Conservation (phyloP, 2,329 filamentous ascomycete species). For the Fusarium sp. region DNA sequence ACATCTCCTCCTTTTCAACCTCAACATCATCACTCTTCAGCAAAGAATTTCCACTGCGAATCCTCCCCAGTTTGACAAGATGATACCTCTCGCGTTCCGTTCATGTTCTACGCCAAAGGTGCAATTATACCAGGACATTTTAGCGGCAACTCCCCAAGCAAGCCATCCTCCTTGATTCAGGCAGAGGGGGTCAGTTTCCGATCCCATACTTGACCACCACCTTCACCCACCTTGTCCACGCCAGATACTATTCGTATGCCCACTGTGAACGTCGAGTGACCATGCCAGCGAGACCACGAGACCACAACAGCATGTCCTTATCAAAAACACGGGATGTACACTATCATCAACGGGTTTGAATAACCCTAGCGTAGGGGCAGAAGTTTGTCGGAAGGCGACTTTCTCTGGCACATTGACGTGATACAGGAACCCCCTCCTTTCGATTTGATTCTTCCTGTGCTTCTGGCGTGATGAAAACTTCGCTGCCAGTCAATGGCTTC, state of each 20-base stretch:
- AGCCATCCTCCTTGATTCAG: neutral
- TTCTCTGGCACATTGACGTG: constrained; percentile 5
- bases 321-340: neutral
- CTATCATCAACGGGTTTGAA: constrained; percentile 3
- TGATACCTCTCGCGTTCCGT: neutral
- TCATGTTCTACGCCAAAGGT: neutral
- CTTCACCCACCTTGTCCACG: neutral
- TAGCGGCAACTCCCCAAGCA: neutral
- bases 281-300: neutral
- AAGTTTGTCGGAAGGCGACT: neutral
- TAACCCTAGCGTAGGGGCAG: constrained; percentile 12
- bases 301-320: neutral
- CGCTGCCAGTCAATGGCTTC: neutral
- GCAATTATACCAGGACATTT: neutral
- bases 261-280: constrained; percentile 18
- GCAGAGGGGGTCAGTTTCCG: neutral
- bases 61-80: neutral
- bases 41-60: neutral
- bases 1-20: neutral
- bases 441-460: constrained; percentile 1
- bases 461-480: constrained; percentile 9
- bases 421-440: neutral
- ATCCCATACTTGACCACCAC: neutral
- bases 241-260: neutral
- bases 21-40: neutral